Base-by-base conservation (phyloP, 2,329 filamentous ascomycete genomes). In the Sporothrix brunneoviolacea region DNA sequence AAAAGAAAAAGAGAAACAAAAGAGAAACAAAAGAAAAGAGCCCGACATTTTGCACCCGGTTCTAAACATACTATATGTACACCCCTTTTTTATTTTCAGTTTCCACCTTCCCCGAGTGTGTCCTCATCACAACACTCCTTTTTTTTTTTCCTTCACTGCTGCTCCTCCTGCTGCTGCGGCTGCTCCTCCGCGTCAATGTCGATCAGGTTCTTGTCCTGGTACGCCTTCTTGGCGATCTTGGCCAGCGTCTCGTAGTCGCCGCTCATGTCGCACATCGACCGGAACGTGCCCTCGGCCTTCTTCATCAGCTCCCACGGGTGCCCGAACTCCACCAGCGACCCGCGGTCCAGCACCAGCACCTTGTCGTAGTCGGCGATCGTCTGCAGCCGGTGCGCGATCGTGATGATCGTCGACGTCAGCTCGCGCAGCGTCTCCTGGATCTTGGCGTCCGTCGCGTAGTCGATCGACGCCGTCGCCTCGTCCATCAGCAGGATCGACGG, bases 281-380 rank as follows among this genome's bases (percentile, higher is more conserved):
- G 69, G 66, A 84, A 84, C 33, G 69, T 69, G 21, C 88, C 84
- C 3, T 79, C 80, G 51, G 86, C 73, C 60, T 83, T 84, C 62
- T 76, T 78, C 56, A 95, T 77, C 46, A 98, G 72, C 58, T 88
- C 83, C 71, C 84, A 90, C 0, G 93, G 93, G 62, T 95, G 86
- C n/a, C 83, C 93, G 63, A 81, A 98, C 69, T 98, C 91, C 5
- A 93, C 78, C 18, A 97, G 85, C 53, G 79, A 70, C 9, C 93
- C 93, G 65, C 91, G 88, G 62, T 98, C 93, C 4, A 98, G 74
- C 12, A 98, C 91, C 15, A 98, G 73, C 13, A 98, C 91, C 72
- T 95, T 95, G 70, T 98, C 93, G 63, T 97, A 98, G 65, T 98
- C 93, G 24, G 93, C 91, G 66, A 98, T 97, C 0, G 93, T 98